phyloP scores from a whole-genome alignment of 805 yeast species.

The Kodamaea kakaduensis region DNA sequence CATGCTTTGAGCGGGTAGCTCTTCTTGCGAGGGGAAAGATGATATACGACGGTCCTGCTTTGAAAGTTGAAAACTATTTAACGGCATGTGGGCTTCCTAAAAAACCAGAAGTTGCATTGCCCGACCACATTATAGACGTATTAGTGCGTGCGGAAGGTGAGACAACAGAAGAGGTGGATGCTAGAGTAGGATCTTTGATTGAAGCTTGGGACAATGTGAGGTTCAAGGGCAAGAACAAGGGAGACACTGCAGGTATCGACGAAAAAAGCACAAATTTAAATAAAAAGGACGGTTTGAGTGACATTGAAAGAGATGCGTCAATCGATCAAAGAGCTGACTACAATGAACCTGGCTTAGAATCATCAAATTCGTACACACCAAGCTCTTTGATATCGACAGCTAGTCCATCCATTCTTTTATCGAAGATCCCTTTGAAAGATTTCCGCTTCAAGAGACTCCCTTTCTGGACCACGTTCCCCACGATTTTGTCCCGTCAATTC shows the following conservation, averaged over 20 bases:
- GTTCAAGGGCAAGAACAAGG: not conserved
- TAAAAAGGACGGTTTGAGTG: too few species aligned
- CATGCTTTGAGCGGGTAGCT: constrained; percentile 18
- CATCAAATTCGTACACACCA: too few species aligned
- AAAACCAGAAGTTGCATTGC: constrained; percentile 14
- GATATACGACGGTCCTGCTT: constrained; percentile 18
- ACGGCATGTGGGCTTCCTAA: constrained; percentile 10
- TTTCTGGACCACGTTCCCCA: constrained; percentile 10
- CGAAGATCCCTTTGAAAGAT: not conserved
- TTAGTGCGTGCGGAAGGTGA: constrained; percentile 18
- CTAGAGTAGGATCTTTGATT: constrained; percentile 24
- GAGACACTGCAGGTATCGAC: too few species aligned
- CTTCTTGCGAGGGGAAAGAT: constrained; percentile 25
- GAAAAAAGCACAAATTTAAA: too few species aligned
- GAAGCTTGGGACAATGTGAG: constrained; percentile 21
- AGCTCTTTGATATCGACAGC: too few species aligned
- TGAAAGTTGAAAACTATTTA: constrained; percentile 13
- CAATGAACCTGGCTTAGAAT: too few species aligned
- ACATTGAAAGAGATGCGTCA: too few species aligned
- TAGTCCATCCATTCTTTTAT: too few species aligned
- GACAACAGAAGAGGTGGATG: constrained; percentile 17
- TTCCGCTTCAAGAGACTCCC: constrained; percentile 6
- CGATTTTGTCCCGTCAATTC: constrained; percentile 18
- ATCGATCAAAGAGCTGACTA: too few species aligned
- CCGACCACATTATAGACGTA: constrained; percentile 21